These are phyloP conservation scores for Neckera pumila DNA, from an alignment of 225 moss, liverwort and hornwort species.

Conservation along the genomic window DNA sequence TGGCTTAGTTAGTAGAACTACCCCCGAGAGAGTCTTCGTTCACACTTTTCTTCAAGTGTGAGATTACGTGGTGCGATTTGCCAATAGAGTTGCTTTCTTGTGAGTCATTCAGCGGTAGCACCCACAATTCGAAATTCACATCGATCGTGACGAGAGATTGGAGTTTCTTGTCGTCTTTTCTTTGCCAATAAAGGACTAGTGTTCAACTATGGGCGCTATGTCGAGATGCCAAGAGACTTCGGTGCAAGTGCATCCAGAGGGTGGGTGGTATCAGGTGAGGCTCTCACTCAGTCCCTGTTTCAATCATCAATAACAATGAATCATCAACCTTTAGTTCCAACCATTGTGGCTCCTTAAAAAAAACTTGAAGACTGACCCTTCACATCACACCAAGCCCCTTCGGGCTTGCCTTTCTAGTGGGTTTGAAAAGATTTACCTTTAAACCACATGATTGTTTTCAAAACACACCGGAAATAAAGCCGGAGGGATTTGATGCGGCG, in stretches of 20 bases:
- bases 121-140: not conserved
- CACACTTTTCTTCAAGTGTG: not conserved
- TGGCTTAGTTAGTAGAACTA: not conserved
- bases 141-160: not conserved
- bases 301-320: not conserved
- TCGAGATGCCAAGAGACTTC: not conserved
- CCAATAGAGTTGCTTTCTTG: not conserved
- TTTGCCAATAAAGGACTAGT: not conserved
- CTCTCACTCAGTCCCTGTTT: not conserved
- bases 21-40: not conserved
- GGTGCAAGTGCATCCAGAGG: constrained; percentile 1
- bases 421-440: not conserved
- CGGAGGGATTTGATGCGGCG: not conserved
- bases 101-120: not conserved
- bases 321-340: not conserved
- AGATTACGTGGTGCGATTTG: not conserved
- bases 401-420: not conserved
- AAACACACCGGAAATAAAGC: not conserved
- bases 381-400: not conserved
- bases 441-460: not conserved
- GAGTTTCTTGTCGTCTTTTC: not conserved
- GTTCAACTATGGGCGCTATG: constrained; percentile 19
- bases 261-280: constrained; percentile 8
- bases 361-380: not conserved
- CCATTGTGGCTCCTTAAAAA: not conserved